Percentiles rank a stretch among this genome's conserved stretches.
These are phyloP conservation scores for Plectosphaerella cucumerina DNA, from an alignment of 2,329 filamentous ascomycete genomes.

Conservation along the genomic window DNA sequence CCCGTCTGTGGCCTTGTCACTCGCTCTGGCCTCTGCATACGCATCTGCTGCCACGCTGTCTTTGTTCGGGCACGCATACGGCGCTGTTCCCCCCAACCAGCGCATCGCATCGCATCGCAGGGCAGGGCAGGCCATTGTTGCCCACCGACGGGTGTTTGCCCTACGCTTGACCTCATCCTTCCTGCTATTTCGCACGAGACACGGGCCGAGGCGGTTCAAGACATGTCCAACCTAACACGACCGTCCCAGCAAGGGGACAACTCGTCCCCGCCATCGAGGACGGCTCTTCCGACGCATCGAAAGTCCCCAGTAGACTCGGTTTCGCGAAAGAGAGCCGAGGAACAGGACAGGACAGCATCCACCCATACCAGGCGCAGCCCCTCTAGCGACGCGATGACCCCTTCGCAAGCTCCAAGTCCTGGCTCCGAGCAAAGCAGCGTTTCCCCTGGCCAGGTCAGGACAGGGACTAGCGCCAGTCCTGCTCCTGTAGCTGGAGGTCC, in stretches of 20 bases:
- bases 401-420: slow-evolving; percentile 10
- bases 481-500: slow-evolving; percentile 6
- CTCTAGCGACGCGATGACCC: slow-evolving; percentile 11
- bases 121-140: too few species aligned
- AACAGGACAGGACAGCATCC: not conserved
- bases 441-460: slow-evolving; percentile 5
- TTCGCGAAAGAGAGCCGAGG: not conserved
- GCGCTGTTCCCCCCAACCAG: too few species aligned
- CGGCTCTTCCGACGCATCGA: slow-evolving; percentile 12
- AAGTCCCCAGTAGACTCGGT: slow-evolving; percentile 8
- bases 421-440: slow-evolving; percentile 8
- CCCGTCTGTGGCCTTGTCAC: too few species aligned
- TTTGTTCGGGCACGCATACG: too few species aligned
- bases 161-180: too few species aligned
- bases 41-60: too few species aligned
- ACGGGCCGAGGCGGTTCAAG: not conserved
- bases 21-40: too few species aligned
- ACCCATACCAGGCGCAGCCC: slow-evolving; percentile 3
- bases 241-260: slow-evolving; percentile 1
- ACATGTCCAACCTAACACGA: not conserved
- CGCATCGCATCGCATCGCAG: too few species aligned
- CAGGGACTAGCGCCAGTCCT: slow-evolving; percentile 9
- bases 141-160: too few species aligned
- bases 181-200: not conserved
- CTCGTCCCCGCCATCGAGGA: slow-evolving; percentile 8